Evolutionary conservation across 306 rosid genomes (phyloP).

Genomic region (Cucurbita moschata): DNA sequence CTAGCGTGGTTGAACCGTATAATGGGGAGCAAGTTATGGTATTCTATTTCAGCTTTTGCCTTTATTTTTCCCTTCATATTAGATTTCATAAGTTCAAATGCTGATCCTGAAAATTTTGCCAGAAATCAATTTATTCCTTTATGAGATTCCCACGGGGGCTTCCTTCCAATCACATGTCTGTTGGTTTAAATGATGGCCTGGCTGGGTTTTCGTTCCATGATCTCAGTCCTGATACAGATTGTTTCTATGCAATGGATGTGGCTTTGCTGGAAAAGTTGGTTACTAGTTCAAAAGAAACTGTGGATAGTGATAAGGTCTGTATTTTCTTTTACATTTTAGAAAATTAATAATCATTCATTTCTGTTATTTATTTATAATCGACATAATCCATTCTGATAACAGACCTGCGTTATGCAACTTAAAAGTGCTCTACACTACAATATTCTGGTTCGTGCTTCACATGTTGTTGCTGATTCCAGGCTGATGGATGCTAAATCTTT

Average conservation of each 20-base stretch:
- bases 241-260: conserved; percentile 24
- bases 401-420: conserved; percentile 42
- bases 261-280: conserved; percentile 34
- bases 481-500: conserved; percentile 49
- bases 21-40: conserved; percentile 34
- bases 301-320: conserved; percentile 20
- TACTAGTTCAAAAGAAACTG: conserved; percentile 29
- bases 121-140: conserved; percentile 49
- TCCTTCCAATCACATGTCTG: conserved; percentile 28
- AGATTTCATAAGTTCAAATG: neutral
- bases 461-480: conserved; percentile 34
- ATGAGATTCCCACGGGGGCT: conserved; percentile 66
- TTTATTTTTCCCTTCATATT: neutral
- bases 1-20: conserved; percentile 23
- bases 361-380: neutral
- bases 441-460: conserved; percentile 53
- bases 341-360: neutral
- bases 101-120: conserved; percentile 23
- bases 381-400: conserved; percentile 2
- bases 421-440: conserved; percentile 37
- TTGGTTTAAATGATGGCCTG: conserved; percentile 12
- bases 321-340: neutral
- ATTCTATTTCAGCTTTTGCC: conserved; percentile 4
- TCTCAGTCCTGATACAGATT: conserved; percentile 22
- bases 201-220: conserved; percentile 27